Conservation (phyloP, 2,329 filamentous ascomycete genomes). For the Xylariales sp. region DNA sequence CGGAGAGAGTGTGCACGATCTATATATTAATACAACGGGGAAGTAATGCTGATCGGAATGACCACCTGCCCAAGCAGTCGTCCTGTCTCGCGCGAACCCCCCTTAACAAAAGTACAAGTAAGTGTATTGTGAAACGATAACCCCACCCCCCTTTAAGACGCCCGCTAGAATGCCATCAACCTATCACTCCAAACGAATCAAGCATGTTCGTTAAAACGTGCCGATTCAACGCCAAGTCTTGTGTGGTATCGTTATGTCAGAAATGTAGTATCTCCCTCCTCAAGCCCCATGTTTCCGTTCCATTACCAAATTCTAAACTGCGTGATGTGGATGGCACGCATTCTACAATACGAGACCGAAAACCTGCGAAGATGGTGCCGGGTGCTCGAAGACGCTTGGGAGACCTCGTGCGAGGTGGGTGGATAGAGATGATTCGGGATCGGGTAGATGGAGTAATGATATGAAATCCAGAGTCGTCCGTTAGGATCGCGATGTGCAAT, state of each 20-base stretch:
- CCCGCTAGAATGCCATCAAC: conserved; percentile 7
- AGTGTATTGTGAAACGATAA: not conserved
- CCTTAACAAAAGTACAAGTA: not conserved
- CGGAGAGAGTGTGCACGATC: conserved; percentile 3
- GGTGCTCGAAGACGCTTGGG: no score
- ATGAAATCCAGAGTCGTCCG: no score
- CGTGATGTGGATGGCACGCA: no score
- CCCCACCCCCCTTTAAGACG: conserved; percentile 1
- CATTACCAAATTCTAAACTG: no score
- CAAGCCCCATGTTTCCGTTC: no score
- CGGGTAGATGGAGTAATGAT: no score
- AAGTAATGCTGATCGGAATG: not conserved
- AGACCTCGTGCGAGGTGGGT: no score
- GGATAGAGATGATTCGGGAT: no score
- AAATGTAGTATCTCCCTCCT: not conserved
- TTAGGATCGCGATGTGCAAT: no score
- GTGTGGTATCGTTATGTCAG: not conserved
- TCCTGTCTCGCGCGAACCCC: not conserved
- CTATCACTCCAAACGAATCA: conserved; percentile 6
- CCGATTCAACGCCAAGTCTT: not conserved
- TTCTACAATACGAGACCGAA: no score
- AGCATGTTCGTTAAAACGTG: conserved; percentile 1
- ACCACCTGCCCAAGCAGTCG: conserved; percentile 5
- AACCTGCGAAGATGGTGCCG: no score
- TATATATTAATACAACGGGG: conserved; percentile 8